Evolutionary conservation across 352 stramenopile genomes (phyloP), one percentile per base, ranked within the genome.

Genomic region (Globisporangium carolinianum): DNA sequence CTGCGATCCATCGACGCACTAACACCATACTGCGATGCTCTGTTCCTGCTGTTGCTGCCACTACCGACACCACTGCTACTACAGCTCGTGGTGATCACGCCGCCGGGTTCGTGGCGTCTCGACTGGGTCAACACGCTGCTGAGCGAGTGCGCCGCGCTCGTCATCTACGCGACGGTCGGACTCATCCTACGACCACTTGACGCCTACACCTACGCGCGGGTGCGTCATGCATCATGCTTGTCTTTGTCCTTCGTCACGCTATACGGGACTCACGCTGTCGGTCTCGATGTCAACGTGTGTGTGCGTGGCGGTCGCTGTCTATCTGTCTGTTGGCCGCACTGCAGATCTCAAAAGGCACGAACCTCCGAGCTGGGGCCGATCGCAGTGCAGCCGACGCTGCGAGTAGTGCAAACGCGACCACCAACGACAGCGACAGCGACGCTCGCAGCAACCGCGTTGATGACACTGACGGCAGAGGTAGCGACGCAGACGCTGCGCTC

Each of bases 111-210:
- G 14, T 89, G 79, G 79, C 71, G 76, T 12, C 79, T 83, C 55
- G 68, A 72, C 41, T 89, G 76, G 76, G 73, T 79, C 17, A 86
- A 84, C 47, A 68, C 68, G 17, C 53, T 87, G 45, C 63, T 87
- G 11, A 58, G 55, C 46, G 77, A 90, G 46, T 59, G 61, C 35
- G 68, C 68, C n/a, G 75, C 69, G 37, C 55, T 85, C 12, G 60
- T 75, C 37, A 69, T 87, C 48, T 78, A 77, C 42, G 57, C 63
- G 12, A 73, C 60, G 37, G 55, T 86, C 10, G 73, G 59, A 2
- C 46, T 80, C 37, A 72, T 81, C 14, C 56, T 80, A 43, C 75
- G 75, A 3, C 75, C 76, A 0, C 64, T 85, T 15, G 74, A 89
- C 48, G 46, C 60, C 6, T 85, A 83, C 55, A 73, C 77, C 6